Base-by-base conservation (phyloP, 2,329 filamentous ascomycete genomes). In the Cyclaneusma minus region DNA sequence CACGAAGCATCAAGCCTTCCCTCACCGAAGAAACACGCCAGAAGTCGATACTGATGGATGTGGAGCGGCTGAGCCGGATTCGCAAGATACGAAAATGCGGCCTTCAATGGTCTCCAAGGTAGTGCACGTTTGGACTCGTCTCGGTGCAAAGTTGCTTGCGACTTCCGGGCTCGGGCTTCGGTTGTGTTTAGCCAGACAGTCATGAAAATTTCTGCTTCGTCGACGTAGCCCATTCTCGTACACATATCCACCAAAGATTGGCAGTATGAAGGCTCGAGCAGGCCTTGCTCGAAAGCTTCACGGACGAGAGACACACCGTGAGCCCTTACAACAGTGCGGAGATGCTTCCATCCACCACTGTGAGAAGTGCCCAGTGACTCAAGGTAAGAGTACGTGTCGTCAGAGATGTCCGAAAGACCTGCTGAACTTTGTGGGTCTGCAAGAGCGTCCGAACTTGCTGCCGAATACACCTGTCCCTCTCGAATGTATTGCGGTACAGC, bases 311-410 rank as follows among this genome's bases (percentile, higher is more conserved):
- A 38, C 10, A 64, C 32, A 6, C 55, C 58, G 31, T 68, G 60
- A 10, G 59, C 52, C 22, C 60, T 51, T 9, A 60, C 54, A 7
- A 64, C 47, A 3, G 42, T 38, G 24, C 54, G 49, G 2, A 68
- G 48, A 31, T 58, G 52, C 28, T 41, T 54, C 57, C 61, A 65
- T n/a, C n/a, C n/a, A 9, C 61, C 61, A 16, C 42, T 33, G 3
- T 44, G 44, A 2, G 40, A 38, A 12, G 49, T 43, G 6, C 58
- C 57, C 3, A 63, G 37, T 3, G 44, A 35, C 35, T 67, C 61
- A 10, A 68, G 37, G 10, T 64, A 55, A 22, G 55, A 49, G 34
- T 67, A 68, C 13, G 64, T 48, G 4, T 57, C 49, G 9, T 51
- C 47, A 0, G 59, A 56, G 4, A 56, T 47, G 22, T 56, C 42